A percentile compares a stretch with the other conserved stretches of the same genome.
phyloP scores from a whole-genome alignment of 768 basidiomycete species.

The Rhizopogon roseolus region DNA sequence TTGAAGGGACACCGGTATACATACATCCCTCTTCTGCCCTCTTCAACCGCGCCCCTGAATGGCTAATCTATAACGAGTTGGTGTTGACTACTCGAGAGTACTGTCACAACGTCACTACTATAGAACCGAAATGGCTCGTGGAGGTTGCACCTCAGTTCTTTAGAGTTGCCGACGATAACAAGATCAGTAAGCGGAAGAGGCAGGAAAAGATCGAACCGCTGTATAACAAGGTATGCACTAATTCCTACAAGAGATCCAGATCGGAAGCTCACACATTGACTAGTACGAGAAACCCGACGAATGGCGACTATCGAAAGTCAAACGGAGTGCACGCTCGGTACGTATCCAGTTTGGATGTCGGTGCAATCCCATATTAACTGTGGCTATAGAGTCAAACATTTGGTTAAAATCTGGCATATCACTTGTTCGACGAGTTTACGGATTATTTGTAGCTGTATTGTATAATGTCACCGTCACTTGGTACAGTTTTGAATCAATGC shows the following conservation, averaged over 20 bases:
- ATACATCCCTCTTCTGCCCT: slow-evolving; percentile 96
- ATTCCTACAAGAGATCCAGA: not conserved
- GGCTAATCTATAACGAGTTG: slow-evolving; percentile 94
- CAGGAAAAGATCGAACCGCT: slow-evolving; percentile 97
- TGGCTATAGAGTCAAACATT: slow-evolving; percentile 79
- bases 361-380: not conserved
- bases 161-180: slow-evolving; percentile 96
- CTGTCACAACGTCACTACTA: slow-evolving; percentile 87
- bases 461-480: not conserved
- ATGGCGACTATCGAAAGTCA: slow-evolving; percentile 92
- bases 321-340: slow-evolving; percentile 82
- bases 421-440: not conserved
- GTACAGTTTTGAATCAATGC: not conserved
- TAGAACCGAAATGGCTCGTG: slow-evolving; percentile 98
- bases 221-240: slow-evolving; percentile 68
- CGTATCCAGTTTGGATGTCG: slow-evolving; percentile 17
- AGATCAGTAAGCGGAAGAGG: slow-evolving; percentile 94
- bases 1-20: slow-evolving; percentile 98
- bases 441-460: slow-evolving; percentile 3
- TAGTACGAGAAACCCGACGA: slow-evolving; percentile 88
- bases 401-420: slow-evolving; percentile 40
- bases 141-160: slow-evolving; percentile 99
- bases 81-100: slow-evolving; percentile 96
- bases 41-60: slow-evolving; percentile 96
- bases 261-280: slow-evolving; percentile 1